A percentile compares a stretch with the other conserved stretches of the same genome.
Evolutionary conservation across 306 rosid species (phyloP).

Genomic region (Quercus engelmannii): DNA sequence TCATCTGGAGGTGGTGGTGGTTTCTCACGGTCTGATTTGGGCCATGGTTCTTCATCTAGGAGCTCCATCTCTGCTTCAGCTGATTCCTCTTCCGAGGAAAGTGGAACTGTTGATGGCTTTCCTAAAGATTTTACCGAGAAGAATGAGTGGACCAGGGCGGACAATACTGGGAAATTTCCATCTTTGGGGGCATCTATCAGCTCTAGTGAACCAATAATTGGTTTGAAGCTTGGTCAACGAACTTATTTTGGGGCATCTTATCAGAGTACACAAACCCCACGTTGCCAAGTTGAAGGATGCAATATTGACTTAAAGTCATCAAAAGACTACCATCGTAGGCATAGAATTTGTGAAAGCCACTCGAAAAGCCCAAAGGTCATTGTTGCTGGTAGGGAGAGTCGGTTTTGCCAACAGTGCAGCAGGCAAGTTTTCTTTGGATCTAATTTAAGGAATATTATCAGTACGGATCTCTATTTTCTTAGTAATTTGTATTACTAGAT

Average conservation of each 20-base stretch:
- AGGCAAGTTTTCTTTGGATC: conserved; percentile 48
- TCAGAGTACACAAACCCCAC: conserved; percentile 40
- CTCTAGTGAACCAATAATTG: conserved; percentile 73
- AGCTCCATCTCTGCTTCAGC: conserved; percentile 74
- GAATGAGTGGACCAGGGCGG: conserved; percentile 38
- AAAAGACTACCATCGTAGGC: conserved; percentile 87
- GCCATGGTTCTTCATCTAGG: conserved; percentile 49
- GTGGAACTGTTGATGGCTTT: conserved; percentile 43
- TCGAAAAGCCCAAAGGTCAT: conserved; percentile 76
- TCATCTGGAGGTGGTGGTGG: conserved; percentile 49
- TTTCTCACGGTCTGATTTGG: conserved; percentile 54
- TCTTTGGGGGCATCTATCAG: conserved; percentile 46
- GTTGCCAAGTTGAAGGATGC: conserved; percentile 95
- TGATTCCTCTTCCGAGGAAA: conserved; percentile 59
- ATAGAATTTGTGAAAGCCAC: conserved; percentile 75
- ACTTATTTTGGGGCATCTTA: conserved; percentile 52
- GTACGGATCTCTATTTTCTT: background rate
- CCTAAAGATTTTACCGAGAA: conserved; percentile 45
- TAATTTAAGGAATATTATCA: background rate
- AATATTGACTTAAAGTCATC: conserved; percentile 67
- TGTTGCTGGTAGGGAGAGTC: conserved; percentile 64
- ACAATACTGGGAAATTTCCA: conserved; percentile 35
- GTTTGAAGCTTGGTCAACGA: conserved; percentile 82
- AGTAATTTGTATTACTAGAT: background rate
- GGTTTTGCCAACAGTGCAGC: conserved; percentile 98